phyloP scores from a whole-genome alignment of 31 red algal genomes.

The Asparagopsis taxiformis region DNA sequence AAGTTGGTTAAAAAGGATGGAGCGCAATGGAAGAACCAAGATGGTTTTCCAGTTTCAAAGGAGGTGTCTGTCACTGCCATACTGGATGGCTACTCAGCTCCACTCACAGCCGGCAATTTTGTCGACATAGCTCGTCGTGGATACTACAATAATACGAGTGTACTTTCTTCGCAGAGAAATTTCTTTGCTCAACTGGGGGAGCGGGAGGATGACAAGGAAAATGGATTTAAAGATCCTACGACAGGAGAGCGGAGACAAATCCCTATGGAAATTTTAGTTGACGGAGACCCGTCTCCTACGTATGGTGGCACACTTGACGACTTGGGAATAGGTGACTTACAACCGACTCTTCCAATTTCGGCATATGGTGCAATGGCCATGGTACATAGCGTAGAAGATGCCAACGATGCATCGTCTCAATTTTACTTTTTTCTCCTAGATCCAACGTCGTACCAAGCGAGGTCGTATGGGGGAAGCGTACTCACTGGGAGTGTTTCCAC shows the following conservation, averaged over 20 bases:
- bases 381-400: constrained; percentile 78
- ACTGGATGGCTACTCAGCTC: constrained; percentile 94
- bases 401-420: constrained; percentile 72
- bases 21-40: constrained; percentile 24
- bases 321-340: constrained; percentile 67
- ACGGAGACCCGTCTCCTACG: constrained; percentile 75
- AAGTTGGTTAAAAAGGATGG: constrained; percentile 31
- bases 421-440: constrained; percentile 92
- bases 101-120: constrained; percentile 82
- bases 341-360: constrained; percentile 75
- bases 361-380: constrained; percentile 91
- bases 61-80: constrained; percentile 51
- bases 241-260: constrained; percentile 39
- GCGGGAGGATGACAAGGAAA: constrained; percentile 16
- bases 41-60: constrained; percentile 30
- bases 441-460: constrained; percentile 70
- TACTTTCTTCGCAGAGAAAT: constrained; percentile 43
- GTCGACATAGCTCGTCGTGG: constrained; percentile 53
- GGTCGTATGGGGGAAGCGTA: constrained; percentile 65
- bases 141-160: constrained; percentile 67
- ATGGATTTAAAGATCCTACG: constrained; percentile 60
- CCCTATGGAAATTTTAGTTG: constrained; percentile 85
- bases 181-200: constrained; percentile 67
- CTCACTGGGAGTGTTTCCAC: constrained; percentile 83
- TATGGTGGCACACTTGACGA: constrained; percentile 87